A percentile compares a stretch with the other conserved stretches of the same genome.
These are phyloP conservation scores for Apiospora rasikravindrae DNA, from an alignment of 2,329 filamentous ascomycete species.

Conservation along the genomic window DNA sequence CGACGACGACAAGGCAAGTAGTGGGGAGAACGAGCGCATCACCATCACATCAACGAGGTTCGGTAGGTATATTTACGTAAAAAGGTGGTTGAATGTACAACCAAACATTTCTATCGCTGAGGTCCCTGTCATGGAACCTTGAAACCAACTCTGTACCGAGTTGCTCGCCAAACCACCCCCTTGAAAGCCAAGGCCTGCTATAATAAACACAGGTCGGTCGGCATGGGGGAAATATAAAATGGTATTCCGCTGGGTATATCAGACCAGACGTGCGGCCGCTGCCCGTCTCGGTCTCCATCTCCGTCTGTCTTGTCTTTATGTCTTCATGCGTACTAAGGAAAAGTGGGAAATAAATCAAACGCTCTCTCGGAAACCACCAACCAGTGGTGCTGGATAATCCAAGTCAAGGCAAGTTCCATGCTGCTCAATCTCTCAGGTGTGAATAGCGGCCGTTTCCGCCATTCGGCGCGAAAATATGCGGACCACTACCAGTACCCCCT, in stretches of 20 bases:
- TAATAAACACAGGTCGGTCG: neutral
- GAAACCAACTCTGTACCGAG: neutral
- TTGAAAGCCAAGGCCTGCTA: neutral
- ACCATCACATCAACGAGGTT: neutral
- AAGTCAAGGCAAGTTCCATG: neutral
- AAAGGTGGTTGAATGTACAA: neutral
- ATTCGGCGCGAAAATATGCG: slow-evolving; percentile 45
- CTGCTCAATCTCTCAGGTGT: slow-evolving; percentile 25
- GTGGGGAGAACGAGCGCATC: neutral
- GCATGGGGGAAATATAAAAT: neutral
- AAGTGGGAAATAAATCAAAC: neutral
- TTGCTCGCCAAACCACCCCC: neutral
- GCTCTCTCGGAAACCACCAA: neutral
- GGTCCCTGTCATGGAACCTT: neutral
- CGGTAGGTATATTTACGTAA: neutral
- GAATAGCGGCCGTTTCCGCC: slow-evolving; percentile 37
- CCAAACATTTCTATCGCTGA: neutral
- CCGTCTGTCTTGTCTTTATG: neutral
- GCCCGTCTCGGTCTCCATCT: neutral
- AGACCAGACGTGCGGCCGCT: neutral
- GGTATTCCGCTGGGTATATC: slow-evolving; percentile 7
- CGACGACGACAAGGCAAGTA: neutral
- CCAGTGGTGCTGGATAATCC: neutral
- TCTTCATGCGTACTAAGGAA: neutral
- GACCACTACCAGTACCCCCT: slow-evolving; percentile 35